Evolutionary conservation across 768 basidiomycete species (phyloP), one percentile per base, ranked within the genome.

Genomic region (Podaxis sp.): DNA sequence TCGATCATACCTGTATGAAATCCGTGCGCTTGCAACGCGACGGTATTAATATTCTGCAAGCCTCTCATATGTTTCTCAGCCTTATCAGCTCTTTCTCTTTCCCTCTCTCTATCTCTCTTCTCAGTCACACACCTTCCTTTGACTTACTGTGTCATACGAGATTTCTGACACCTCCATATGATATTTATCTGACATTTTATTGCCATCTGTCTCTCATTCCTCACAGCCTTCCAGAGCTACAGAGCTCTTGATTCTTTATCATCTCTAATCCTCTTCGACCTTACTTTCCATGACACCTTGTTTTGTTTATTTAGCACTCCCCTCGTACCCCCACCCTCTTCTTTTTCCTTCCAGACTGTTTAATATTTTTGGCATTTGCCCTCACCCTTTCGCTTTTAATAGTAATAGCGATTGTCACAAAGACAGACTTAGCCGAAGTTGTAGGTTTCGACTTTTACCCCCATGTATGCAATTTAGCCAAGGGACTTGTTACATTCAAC

Each of bases 21-120:
- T 95, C 64, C 86, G 92, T 66, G 89, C 88, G 26, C 83, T 95
- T 61, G 92, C 92, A 15, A 93, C 90, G n/a, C 85, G 91, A 73
- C 88, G 87, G 73, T 93, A 93, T 75, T 90, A 71, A 84, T 67
- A 61, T 46, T 62, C 64, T n/a, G 20, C 28, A 41, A 60, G 20
- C 10, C 57, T 56, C 55, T 33, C n/a, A 36, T n/a, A 26, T 53
- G 48, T 55, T 37, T 33, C 60, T 62, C 67, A 65, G 49, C 40
- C 66, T 58, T 68, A 51, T 65, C 56, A 64, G 38, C 64, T 64
- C 66, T 65, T 50, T 28, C 52, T 41, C 65, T 67, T 65, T 41
- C 24, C 65, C 55, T 67, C 66, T 67, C 69, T 70, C 63, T 53
- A 65, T 67, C 68, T 69, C 64, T 49, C n/a, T 60, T 26, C 49